Conservation (phyloP, 768 basidiomycete genomes). For the Mycena chlorophos region DNA sequence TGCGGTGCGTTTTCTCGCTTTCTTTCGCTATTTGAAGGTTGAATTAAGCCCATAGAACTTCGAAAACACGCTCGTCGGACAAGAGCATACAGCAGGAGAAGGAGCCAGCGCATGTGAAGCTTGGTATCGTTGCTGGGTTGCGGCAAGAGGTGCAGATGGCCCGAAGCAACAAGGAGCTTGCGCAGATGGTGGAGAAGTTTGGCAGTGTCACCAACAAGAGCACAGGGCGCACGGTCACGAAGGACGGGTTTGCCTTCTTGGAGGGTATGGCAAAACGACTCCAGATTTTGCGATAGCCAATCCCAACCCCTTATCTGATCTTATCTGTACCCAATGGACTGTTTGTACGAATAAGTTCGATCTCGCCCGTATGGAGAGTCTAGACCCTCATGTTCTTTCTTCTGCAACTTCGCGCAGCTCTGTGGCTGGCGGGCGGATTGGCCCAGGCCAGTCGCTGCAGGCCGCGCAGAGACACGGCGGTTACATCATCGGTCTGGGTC, state of each 20-base stretch:
- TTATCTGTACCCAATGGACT: constrained; percentile 6
- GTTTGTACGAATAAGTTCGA: background rate
- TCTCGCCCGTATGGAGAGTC: too few species aligned
- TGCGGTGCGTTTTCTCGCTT: constrained; percentile 43
- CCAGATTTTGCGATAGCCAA: constrained; percentile 36
- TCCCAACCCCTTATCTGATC: constrained; percentile 1
- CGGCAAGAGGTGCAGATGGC: constrained; percentile 54
- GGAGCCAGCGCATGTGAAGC: constrained; percentile 54
- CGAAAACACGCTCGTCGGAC: constrained; percentile 41
- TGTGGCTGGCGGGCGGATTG: too few species aligned
- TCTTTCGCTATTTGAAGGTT: background rate
- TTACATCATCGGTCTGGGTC: background rate
- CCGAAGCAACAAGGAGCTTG: constrained; percentile 56
- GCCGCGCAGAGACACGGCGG: background rate
- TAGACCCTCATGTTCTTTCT: background rate
- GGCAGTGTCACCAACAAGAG: constrained; percentile 67
- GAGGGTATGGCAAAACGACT: constrained; percentile 60
- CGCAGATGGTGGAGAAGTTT: constrained; percentile 68
- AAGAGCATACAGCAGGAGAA: constrained; percentile 40
- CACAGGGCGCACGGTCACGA: constrained; percentile 70
- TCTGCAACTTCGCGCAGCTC: too few species aligned
- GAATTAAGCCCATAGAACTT: constrained; percentile 29
- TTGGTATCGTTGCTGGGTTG: constrained; percentile 60
- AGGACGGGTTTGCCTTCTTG: constrained; percentile 73
- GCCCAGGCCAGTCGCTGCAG: background rate